Base-by-base conservation (phyloP, 352 stramenopile genomes). In the Phytopythium delawarense region DNA sequence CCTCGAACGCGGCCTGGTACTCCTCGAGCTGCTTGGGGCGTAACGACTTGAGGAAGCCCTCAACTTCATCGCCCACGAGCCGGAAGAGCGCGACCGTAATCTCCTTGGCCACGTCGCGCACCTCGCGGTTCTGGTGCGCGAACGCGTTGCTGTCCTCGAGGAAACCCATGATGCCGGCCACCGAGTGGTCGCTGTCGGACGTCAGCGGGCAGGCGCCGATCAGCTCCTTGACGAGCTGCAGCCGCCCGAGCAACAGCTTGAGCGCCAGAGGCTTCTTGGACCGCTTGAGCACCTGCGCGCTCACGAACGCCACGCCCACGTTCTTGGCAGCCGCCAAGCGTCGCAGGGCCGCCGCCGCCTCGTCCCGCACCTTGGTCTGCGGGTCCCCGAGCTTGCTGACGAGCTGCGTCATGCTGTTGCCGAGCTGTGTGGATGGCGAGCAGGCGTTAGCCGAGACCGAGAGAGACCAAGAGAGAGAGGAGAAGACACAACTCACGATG, bases 11-110 rank as follows among this genome's bases (percentile, higher is more conserved):
- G 32, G 78, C 70, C 60, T 95, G 82, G 55, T 98, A 98, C 62
- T 98, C 91, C 54, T 97, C 90, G 23, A 95, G 60, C 63, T 97
- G 91, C 68, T 97, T 98, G 8, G 88, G 85, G 8, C 91, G 79
- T 7, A 97, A 67, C 5, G 74, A 77, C 65, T 89, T 93, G 18
- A 98, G 68, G 60, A 81, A 92, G 1, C 69, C 71, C 64, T 96
- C 80, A 3, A 96, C 76, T 8, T 94, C 84, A 1, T 64, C 30
- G 21, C 72, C 72, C 12, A 79, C 67, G 32, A 89, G 70, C 63
- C 80, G 69, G 57, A 90, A 94, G 6, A 97, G 57, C 8, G 76
- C 63, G 7, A 97, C 87, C 2, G 82, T 82, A 42, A 98, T 79
- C 11, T 97, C 85, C 66, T 96, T 97, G 21, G 86, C 87, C 28